Evolutionary conservation across 345 rosid genomes (phyloP).

Genomic region (Iberis pinnata): DNA sequence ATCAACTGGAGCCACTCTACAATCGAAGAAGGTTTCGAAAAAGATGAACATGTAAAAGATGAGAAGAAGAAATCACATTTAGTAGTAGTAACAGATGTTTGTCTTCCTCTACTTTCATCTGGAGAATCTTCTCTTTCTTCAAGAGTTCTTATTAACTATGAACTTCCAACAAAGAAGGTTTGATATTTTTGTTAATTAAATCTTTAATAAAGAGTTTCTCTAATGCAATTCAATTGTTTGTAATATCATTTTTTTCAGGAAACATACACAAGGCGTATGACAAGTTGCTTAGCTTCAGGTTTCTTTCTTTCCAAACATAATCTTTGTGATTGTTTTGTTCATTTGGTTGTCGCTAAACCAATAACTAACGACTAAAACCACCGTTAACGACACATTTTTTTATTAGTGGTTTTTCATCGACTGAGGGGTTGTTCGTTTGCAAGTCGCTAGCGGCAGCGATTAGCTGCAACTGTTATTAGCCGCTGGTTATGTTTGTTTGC

Average conservation of each 20-base stretch:
- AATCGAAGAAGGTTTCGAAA: constrained; percentile 36
- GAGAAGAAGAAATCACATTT: constrained; percentile 51
- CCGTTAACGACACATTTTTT: too few species aligned
- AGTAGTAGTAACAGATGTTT: constrained; percentile 71
- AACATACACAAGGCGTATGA: constrained; percentile 62
- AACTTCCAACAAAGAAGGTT: constrained; percentile 79
- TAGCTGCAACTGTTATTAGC: too few species aligned
- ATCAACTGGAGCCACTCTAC: constrained; percentile 44
- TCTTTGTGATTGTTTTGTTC: neutral
- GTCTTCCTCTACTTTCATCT: constrained; percentile 60
- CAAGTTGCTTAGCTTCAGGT: constrained; percentile 89
- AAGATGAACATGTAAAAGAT: constrained; percentile 33
- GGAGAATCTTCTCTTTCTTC: constrained; percentile 64
- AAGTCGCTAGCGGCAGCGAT: too few species aligned
- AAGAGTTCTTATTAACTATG: constrained; percentile 73
- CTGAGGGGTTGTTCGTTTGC: too few species aligned
- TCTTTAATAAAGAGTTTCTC: too few species aligned
- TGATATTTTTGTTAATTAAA: neutral
- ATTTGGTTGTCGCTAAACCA: too few species aligned
- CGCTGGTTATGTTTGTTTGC: too few species aligned
- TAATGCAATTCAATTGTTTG: neutral
- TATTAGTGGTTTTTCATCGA: too few species aligned
- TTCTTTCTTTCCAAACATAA: neutral
- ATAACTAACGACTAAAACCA: too few species aligned
- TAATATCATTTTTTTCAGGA: constrained; percentile 56